Conservation (phyloP, 257 asterid genomes). For the Lantana camara region DNA sequence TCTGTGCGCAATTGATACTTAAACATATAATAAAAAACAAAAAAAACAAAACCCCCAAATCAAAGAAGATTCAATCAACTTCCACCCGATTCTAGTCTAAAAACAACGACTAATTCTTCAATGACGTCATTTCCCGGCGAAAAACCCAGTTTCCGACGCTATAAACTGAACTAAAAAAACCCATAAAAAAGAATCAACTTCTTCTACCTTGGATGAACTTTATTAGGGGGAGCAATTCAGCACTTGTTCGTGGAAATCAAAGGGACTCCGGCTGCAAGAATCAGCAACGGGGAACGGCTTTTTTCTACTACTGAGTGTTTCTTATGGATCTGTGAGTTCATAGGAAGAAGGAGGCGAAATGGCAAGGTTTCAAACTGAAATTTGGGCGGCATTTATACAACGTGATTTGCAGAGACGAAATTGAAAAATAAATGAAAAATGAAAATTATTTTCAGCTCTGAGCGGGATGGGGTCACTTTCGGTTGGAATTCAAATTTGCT, state of each 20-base stretch:
- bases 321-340: neutral
- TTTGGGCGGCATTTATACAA: conserved; percentile 44
- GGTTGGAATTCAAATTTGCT: conserved; percentile 30
- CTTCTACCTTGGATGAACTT: conserved; percentile 22
- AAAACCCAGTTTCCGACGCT: neutral
- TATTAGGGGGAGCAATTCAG: neutral
- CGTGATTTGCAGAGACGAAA: neutral
- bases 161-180: conserved; percentile 1
- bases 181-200: neutral
- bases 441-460: neutral
- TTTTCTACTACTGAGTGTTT: neutral
- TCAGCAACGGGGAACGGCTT: conserved; percentile 11
- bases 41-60: conserved; percentile 8
- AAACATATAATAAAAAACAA: neutral
- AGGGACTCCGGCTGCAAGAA: conserved; percentile 3
- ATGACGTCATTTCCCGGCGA: conserved; percentile 5
- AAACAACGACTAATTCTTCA: neutral
- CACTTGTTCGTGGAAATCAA: neutral
- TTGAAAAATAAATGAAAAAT: conserved; percentile 8
- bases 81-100: neutral
- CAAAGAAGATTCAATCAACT: neutral
- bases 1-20: neutral
- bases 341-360: conserved; percentile 31
- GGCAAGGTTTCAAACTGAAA: conserved; percentile 46
- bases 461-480: conserved; percentile 29